These are phyloP conservation scores for Crassisporium funariophilum DNA, from an alignment of 768 basidiomycete species.

Conservation along the genomic window DNA sequence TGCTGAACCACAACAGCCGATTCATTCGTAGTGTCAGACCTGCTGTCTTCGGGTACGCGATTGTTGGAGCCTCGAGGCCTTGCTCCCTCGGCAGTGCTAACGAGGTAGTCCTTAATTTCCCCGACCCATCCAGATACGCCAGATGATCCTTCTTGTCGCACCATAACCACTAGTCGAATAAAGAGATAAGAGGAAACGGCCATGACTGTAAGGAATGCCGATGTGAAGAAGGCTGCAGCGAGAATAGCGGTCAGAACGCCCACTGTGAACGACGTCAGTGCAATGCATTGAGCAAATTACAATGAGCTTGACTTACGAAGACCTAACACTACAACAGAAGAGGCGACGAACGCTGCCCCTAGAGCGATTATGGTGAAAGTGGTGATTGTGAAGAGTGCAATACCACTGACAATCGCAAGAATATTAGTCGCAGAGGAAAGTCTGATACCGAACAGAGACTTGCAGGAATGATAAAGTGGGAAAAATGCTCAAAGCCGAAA, in stretches of 20 bases:
- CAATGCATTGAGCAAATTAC: background rate
- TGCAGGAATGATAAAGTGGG: constrained; percentile 26
- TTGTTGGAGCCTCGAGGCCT: background rate
- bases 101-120: constrained; percentile 19
- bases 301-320: constrained; percentile 17
- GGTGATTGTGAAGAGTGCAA: constrained; percentile 15
- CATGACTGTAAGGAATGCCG: constrained; percentile 22
- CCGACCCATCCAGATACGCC: constrained; percentile 21
- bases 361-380: constrained; percentile 19
- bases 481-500: constrained; percentile 18
- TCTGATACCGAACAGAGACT: background rate
- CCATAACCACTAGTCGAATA: constrained; percentile 18
- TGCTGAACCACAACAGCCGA: background rate
- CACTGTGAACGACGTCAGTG: constrained; percentile 11
- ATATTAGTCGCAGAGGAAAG: background rate
- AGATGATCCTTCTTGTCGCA: constrained; percentile 21
- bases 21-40: constrained; percentile 9
- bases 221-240: constrained; percentile 20
- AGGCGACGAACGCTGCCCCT: constrained; percentile 15
- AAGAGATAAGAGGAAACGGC: constrained; percentile 22
- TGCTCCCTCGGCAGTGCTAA: background rate
- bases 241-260: constrained; percentile 21
- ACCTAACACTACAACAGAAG: constrained; percentile 16
- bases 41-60: background rate
- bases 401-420: constrained; percentile 12